Percentiles rank a stretch among this genome's conserved stretches.
phyloP scores from a whole-genome alignment of 139 green algal genomes.

The Penium margaritaceum region DNA sequence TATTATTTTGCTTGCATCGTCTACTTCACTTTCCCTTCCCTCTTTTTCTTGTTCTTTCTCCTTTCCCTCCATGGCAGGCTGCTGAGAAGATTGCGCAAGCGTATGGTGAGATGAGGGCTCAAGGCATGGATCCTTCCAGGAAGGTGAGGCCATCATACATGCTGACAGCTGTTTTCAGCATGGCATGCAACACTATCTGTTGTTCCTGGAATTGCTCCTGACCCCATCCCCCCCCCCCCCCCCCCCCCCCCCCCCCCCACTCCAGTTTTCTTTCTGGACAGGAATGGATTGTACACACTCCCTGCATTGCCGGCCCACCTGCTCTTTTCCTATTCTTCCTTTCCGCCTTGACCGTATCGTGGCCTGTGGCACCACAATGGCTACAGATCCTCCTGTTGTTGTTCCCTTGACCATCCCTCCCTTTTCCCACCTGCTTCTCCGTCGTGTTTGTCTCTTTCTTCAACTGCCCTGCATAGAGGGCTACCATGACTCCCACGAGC shows the following conservation, averaged over 20 bases:
- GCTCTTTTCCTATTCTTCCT: too few relatives aligned
- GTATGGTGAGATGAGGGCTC: conserved; percentile 65
- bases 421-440: too few relatives aligned
- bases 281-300: not conserved
- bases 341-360: too few relatives aligned
- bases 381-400: too few relatives aligned
- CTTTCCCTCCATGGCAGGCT: conserved; percentile 46
- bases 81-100: conserved; percentile 71
- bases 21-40: not conserved
- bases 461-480: too few relatives aligned
- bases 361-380: too few relatives aligned
- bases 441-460: too few relatives aligned
- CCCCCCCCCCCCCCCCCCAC: too few relatives aligned
- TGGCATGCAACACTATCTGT: not conserved
- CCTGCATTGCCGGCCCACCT: too few relatives aligned
- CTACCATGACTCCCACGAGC: too few relatives aligned
- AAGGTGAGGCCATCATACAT: not conserved
- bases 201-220: not conserved
- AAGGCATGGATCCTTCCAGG: not conserved
- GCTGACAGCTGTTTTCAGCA: not conserved
- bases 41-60: not conserved
- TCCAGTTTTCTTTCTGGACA: not conserved
- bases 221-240: not conserved
- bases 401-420: too few relatives aligned
- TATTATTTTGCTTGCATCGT: too few relatives aligned